Conservation (phyloP, 305 asterid genomes). For the Withania somnifera region DNA sequence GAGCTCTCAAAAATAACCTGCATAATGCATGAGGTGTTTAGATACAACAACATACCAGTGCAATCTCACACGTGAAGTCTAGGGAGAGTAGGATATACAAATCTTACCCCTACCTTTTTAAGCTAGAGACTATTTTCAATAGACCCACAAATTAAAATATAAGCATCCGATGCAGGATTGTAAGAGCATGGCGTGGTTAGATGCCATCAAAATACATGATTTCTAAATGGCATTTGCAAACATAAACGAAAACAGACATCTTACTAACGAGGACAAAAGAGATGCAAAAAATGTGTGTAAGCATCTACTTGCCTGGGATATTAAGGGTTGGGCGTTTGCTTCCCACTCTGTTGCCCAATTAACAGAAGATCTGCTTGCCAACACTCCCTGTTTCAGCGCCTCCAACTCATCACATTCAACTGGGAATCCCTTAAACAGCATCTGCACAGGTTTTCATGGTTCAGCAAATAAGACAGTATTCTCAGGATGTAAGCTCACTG, state of each 20-base stretch:
- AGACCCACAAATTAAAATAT: too few species aligned
- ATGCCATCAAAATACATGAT: not conserved
- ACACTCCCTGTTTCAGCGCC: conserved; percentile 52
- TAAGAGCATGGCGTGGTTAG: not conserved
- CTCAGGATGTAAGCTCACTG: not conserved
- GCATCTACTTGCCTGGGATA: conserved; percentile 38
- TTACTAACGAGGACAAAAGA: not conserved
- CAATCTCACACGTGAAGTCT: too few species aligned
- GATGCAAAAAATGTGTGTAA: not conserved
- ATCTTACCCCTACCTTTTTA: too few species aligned
- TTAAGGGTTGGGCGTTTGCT: conserved; percentile 63
- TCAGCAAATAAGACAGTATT: not conserved
- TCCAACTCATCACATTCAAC: conserved; percentile 44
- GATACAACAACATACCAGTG: not conserved
- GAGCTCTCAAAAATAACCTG: conserved; percentile 39
- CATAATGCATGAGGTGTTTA: not conserved
- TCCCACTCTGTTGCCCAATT: conserved; percentile 87
- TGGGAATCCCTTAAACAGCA: conserved; percentile 83
- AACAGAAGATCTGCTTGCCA: conserved; percentile 50
- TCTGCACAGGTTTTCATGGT: conserved; percentile 28
- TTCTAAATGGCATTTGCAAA: not conserved
- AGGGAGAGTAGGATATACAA: too few species aligned
- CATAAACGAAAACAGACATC: not conserved
- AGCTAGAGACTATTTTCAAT: too few species aligned
- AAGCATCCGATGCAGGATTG: too few species aligned